Evolutionary conservation across 768 basidiomycete species (phyloP).

Genomic region (Tulasnella sp.): DNA sequence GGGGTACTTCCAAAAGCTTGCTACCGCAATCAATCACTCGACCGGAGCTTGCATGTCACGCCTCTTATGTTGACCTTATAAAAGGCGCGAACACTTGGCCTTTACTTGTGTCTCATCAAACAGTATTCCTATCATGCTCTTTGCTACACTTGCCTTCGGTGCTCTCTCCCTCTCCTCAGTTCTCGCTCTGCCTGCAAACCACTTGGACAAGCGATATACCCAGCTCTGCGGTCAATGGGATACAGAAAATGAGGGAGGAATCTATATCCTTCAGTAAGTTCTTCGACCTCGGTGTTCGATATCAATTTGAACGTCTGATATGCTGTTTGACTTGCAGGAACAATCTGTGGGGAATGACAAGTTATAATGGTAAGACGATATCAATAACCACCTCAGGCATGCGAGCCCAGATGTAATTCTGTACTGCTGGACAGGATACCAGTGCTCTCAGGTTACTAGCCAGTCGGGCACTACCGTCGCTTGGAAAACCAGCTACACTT

Average conservation of each 20-base stretch:
- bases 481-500: constrained; percentile 10
- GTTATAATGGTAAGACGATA: constrained; percentile 6
- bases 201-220: neutral
- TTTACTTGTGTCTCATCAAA: neutral
- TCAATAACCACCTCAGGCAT: neutral
- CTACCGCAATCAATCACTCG: neutral
- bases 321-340: no score
- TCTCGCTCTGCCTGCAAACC: neutral
- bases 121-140: neutral
- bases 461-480: neutral
- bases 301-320: neutral
- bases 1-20: neutral
- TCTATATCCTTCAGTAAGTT: neutral
- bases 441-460: neutral
- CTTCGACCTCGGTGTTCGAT: neutral
- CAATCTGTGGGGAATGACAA: neutral
- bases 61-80: neutral
- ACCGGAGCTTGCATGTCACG: neutral
- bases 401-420: neutral
- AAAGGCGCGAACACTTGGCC: neutral
- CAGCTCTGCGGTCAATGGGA: constrained; percentile 6
- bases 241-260: constrained; percentile 11
- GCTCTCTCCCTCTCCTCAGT: neutral
- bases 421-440: neutral
- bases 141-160: neutral